Base-by-base conservation (phyloP, 2,329 filamentous ascomycete genomes). In the Fusarium irregulare region DNA sequence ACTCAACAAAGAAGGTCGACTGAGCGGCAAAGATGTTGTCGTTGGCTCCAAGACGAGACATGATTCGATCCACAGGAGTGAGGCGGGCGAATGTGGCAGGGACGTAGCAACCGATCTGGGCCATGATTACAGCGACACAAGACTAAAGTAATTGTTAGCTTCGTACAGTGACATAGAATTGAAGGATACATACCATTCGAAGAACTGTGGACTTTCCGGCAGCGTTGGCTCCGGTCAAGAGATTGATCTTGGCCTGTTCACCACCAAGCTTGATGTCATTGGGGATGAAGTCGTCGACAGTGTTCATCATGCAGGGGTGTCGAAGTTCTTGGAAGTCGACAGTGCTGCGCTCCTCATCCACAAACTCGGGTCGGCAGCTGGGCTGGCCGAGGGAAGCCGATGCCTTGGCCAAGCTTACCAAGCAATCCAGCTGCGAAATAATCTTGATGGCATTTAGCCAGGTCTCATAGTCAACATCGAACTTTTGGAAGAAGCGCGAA, bases 11-110 rank as follows among this genome's bases (percentile, higher is more conserved):
- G 85, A 99, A 99, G 4, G 96, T 99, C 16, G 93, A 97, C 80
- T 99, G 96, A 1, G 95, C 93, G 2, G 95, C 96, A 78, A 99
- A 98, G 75, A 99, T 99, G 80, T 98, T 98, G 88, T 99, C 96
- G 76, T 98, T 97, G 49, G 96, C 96, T 12, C 96, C 96, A 0
- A 99, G 89, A 47, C 96, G 93, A 12, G 95, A 98, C 96, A 99
- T 99, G 84, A 99, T 98, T 57, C 96, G 93, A 78, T 99, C 96
- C 5, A 97, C 90, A 0, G 96, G 95, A 0, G 95, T 98, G 46
- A 99, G 86, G 4, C 87, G 89, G 2, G 96, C 96, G 5, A 90
- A 93, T 20, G 87, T 85, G 63, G 93, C 94, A 2, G 96, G 96
- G 2, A 99, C 89, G 73, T 97, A 92, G 79, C 95, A 98, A 58